Conservation (phyloP, 1,284 basidiomycete genomes). For the Boletus calvinii region DNA sequence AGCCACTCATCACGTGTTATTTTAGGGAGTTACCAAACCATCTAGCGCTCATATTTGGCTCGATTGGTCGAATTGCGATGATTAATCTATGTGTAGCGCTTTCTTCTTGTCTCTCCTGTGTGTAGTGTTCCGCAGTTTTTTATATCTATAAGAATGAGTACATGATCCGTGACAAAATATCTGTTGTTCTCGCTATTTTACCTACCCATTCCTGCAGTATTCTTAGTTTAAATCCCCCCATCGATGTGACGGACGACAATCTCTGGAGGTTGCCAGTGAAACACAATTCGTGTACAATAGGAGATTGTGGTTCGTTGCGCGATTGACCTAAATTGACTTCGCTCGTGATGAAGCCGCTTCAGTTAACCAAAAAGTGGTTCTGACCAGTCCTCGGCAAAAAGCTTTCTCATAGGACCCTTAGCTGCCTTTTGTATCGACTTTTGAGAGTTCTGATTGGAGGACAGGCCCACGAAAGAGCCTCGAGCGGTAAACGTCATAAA, state of each 20-base stretch:
- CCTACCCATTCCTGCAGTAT: not conserved
- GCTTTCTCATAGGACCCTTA: no score
- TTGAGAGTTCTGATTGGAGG: no score
- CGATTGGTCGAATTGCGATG: conserved; percentile 2
- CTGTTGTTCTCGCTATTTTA: conserved; percentile 6
- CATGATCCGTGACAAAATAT: conserved; percentile 7
- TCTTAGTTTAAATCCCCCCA: conserved; percentile 1
- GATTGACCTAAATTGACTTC: no score
- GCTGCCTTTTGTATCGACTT: no score
- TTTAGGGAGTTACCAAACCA: no score
- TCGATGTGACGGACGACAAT: not conserved
- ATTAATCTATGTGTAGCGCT: conserved; percentile 28
- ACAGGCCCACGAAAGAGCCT: no score
- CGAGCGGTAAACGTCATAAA: no score
- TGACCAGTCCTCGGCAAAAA: no score
- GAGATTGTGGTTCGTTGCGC: no score
- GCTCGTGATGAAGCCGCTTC: not conserved
- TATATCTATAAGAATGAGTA: conserved; percentile 29
- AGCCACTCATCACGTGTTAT: conserved; percentile 2
- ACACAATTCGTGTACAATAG: not conserved
- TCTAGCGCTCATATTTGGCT: no score
- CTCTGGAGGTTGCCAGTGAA: not conserved
- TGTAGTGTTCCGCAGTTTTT: conserved; percentile 23
- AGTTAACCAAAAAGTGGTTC: no score
- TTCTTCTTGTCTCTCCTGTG: conserved; percentile 29